phyloP scores from a whole-genome alignment of 2,329 filamentous ascomycete genomes.

The Gnomoniopsis sp. region DNA sequence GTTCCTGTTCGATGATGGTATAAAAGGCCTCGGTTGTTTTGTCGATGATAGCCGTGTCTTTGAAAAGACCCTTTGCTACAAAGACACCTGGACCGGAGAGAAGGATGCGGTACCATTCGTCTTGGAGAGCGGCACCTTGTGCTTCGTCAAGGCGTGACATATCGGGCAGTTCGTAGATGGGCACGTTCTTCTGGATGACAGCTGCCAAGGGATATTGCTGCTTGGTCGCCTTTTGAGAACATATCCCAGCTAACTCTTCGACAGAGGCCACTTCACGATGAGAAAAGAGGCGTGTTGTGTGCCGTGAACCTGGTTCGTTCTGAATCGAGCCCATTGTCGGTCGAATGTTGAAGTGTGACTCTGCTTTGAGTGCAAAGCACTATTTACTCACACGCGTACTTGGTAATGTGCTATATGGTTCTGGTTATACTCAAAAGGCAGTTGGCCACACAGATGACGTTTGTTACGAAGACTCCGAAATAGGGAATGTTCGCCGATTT shows the following conservation, averaged over 20 bases:
- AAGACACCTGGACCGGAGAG: slow-evolving; percentile 56
- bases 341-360: too few relatives aligned
- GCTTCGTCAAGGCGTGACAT: slow-evolving; percentile 27
- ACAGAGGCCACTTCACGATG: too few relatives aligned
- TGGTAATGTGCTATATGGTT: too few relatives aligned
- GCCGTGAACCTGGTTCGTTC: too few relatives aligned
- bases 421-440: too few relatives aligned
- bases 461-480: too few relatives aligned
- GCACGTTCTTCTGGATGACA: slow-evolving; percentile 46
- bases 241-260: slow-evolving; percentile 27
- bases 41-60: slow-evolving; percentile 37
- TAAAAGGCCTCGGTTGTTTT: slow-evolving; percentile 45
- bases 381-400: too few relatives aligned
- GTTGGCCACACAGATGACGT: too few relatives aligned
- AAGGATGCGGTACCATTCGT: slow-evolving; percentile 59
- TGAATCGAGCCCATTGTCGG: too few relatives aligned
- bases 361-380: too few relatives aligned
- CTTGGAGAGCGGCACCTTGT: slow-evolving; percentile 42
- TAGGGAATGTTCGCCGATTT: too few relatives aligned
- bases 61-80: slow-evolving; percentile 52
- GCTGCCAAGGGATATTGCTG: slow-evolving; percentile 45
- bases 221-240: slow-evolving; percentile 33
- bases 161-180: slow-evolving; percentile 48
- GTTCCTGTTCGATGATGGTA: slow-evolving; percentile 45
- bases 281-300: too few relatives aligned